These are phyloP conservation scores for Plectosphaerella sp. DNA, from an alignment of 2,329 filamentous ascomycete genomes.

Conservation along the genomic window DNA sequence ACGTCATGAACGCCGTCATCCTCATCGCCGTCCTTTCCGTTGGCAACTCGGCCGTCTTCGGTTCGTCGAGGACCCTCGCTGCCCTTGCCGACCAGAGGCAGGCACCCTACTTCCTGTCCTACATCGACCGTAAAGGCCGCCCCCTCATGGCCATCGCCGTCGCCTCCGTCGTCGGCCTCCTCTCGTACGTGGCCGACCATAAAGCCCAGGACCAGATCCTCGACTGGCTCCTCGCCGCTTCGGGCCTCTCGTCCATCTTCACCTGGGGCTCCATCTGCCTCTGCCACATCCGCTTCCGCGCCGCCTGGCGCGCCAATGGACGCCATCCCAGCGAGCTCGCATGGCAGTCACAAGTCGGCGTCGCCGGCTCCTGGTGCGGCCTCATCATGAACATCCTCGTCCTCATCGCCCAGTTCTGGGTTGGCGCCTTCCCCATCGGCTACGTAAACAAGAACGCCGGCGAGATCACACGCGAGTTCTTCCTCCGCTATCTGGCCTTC, in stretches of 20 bases:
- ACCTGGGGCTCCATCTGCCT: conserved; percentile 83
- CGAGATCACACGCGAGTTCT: conserved; percentile 61
- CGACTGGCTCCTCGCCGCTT: conserved; percentile 72
- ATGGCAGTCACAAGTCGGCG: conserved; percentile 74
- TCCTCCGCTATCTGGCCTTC: conserved; percentile 65
- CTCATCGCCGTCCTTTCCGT: conserved; percentile 86
- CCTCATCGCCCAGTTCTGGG: conserved; percentile 83
- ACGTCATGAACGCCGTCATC: conserved; percentile 93
- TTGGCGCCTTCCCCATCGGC: conserved; percentile 71
- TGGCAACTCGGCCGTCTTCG: conserved; percentile 88
- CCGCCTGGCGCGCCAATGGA: conserved; percentile 67
- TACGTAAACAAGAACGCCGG: conserved; percentile 38
- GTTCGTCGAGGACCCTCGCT: conserved; percentile 83
- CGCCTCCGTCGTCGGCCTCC: conserved; percentile 63
- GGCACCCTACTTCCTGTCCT: conserved; percentile 71
- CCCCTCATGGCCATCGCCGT: conserved; percentile 69
- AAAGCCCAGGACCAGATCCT: conserved; percentile 57
- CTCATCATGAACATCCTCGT: conserved; percentile 71
- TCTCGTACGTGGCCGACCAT: conserved; percentile 71
- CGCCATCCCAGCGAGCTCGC: conserved; percentile 73
- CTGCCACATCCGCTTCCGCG: conserved; percentile 88
- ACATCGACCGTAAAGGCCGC: conserved; percentile 78
- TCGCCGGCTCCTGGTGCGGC: conserved; percentile 76
- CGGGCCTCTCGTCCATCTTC: conserved; percentile 67
- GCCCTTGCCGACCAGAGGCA: conserved; percentile 85